Conservation (phyloP, 768 basidiomycete genomes). For the Auriscalpium vulgare region DNA sequence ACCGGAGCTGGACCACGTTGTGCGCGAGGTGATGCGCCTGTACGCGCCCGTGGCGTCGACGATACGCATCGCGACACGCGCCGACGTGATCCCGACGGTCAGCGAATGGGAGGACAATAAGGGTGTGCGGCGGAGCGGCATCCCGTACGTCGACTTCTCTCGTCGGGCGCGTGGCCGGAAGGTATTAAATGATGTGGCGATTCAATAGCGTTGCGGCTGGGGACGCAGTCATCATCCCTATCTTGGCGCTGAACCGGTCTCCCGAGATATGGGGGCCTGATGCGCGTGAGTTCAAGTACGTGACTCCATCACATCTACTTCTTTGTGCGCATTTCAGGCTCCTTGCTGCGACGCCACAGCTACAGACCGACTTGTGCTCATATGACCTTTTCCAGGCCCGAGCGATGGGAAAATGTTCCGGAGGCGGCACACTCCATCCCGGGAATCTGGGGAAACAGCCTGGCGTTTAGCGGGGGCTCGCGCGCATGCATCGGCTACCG, state of each 20-base stretch:
- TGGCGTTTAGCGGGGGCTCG: too few species aligned
- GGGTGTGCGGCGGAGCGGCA: constrained; percentile 5
- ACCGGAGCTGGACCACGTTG: constrained; percentile 25
- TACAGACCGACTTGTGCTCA: too few species aligned
- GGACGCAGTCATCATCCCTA: constrained; percentile 23
- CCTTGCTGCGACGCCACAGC: too few species aligned
- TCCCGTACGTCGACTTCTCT: constrained; percentile 8
- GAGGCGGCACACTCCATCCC: too few species aligned
- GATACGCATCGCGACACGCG: constrained; percentile 17
- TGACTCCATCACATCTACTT: not conserved
- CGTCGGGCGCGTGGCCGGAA: not conserved
- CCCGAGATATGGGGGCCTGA: constrained; percentile 29
- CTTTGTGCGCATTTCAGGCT: too few species aligned
- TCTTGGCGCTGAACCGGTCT: constrained; percentile 23
- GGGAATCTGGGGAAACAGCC: too few species aligned
- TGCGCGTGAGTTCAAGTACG: constrained; percentile 27
- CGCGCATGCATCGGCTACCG: too few species aligned
- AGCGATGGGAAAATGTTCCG: too few species aligned
- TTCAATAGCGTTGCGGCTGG: constrained; percentile 14
- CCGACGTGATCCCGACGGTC: constrained; percentile 25
- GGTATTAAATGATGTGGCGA: not conserved
- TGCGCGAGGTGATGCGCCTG: constrained; percentile 24
- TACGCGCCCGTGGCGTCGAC: constrained; percentile 19
- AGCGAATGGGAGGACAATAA: constrained; percentile 13
- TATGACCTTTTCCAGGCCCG: too few species aligned